Base-by-base conservation (phyloP, 495 filamentous ascomycete species). In the Aspergillus leporis region DNA sequence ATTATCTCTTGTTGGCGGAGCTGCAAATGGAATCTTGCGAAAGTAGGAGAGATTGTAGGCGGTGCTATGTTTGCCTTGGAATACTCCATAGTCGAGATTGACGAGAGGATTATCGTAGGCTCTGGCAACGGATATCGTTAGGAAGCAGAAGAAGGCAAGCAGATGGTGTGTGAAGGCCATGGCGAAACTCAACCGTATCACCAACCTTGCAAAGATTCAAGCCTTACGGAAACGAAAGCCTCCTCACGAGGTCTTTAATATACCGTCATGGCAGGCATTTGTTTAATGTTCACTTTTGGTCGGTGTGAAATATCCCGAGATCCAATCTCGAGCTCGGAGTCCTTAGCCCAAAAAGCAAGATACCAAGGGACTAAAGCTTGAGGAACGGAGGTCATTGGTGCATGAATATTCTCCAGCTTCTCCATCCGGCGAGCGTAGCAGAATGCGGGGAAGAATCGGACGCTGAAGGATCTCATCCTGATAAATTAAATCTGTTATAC, bases 11-110 rank as follows among this genome's bases (percentile, higher is more conserved):
- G 72, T 75, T 9, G 83, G 82, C 12, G 84, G 81, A 16, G 84
- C 79, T 22, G 81, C 83, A 61, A 81, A 87, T 38, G 83, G 85
- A 43, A 86, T 85, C 51, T 80, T 85, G 53, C 74, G 75, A 56
- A 78, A 85, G 66, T 81, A 81, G 32, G 74, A 73, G 52, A 85
- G 70, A 65, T 84, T 84, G 62, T 80, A 81, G 5, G 61, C 60
- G 1, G 65, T 51, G 41, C 77, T 76, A 63, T 86, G 84, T 48
- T 81, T 78, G 41, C 86, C 85, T 59, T 78, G 69, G 58, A 87
- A 86, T n/a, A 67, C 76, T 34, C 81, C 83, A 64, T 87, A 86
- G 66, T 81, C 75, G 3, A 87, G 73, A 9, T 60, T 54, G 28
- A 73, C 59, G 40, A 70, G 56, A 34, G 72, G 71, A 13, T 70